Percentiles rank a stretch among this genome's conserved stretches.
phyloP scores from a whole-genome alignment of 345 rosid genomes.

The Heritiera littoralis region DNA sequence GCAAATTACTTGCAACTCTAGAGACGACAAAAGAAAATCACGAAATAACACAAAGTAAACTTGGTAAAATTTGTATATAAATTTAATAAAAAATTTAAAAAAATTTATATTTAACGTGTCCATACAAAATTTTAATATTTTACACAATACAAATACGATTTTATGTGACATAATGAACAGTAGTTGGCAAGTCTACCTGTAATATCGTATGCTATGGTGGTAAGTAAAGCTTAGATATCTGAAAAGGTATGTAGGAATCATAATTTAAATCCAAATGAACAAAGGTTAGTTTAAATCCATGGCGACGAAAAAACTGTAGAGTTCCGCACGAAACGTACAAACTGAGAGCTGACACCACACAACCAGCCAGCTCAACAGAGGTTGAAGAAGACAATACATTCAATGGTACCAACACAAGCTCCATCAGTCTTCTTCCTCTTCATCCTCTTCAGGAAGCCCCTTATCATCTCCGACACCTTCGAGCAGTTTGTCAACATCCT shows the following conservation, averaged over 20 bases:
- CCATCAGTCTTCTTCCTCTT: conserved; percentile 54
- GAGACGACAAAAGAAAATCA: no score
- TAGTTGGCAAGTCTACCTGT: not conserved
- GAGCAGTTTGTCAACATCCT: conserved; percentile 76
- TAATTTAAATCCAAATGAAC: conserved; percentile 26
- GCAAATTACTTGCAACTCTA: no score
- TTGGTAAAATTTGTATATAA: no score
- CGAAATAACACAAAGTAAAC: no score
- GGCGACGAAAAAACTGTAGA: conserved; percentile 29
- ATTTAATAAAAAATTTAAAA: no score
- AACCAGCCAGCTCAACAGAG: conserved; percentile 15
- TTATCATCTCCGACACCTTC: conserved; percentile 87
- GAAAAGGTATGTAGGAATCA: not conserved
- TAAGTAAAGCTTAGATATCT: not conserved
- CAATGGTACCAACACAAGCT: not conserved
- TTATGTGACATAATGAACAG: no score
- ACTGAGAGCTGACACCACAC: conserved; percentile 11
- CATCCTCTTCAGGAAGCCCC: conserved; percentile 72
- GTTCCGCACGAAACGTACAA: conserved; percentile 30
- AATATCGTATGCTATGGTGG: not conserved
- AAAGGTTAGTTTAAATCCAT: conserved; percentile 15
- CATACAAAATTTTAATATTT: no score
- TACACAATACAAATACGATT: no score
- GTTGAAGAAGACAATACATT: not conserved
- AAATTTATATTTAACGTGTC: no score